phyloP scores from a whole-genome alignment of 208 protist species.

The Trypanosoma platydactyli region DNA sequence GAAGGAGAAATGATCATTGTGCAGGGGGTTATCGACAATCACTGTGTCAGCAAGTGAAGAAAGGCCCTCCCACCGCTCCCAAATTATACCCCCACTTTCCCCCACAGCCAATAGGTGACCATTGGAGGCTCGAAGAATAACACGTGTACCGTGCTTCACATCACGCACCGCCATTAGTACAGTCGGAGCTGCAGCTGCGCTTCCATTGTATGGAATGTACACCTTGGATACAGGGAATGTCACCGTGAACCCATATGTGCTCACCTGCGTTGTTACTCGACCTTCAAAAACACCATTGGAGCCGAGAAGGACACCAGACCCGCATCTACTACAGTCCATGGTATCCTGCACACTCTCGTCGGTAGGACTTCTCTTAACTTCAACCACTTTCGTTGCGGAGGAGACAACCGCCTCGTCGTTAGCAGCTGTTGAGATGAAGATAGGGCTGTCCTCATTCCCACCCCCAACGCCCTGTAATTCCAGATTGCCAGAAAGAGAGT shows the following conservation, averaged over 20 bases:
- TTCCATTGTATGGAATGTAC: conserved; percentile 8
- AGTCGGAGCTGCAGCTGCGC: conserved; percentile 3
- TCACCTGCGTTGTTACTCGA: conserved; percentile 12
- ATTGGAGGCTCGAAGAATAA: conserved; percentile 54
- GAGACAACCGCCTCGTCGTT: too few relatives aligned
- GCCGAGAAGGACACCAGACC: conserved; percentile 5
- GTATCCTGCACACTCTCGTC: not conserved
- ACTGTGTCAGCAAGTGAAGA: conserved; percentile 40
- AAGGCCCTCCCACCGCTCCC: conserved; percentile 76
- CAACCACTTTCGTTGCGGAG: not conserved
- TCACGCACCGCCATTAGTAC: conserved; percentile 21
- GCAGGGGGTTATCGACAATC: conserved; percentile 38
- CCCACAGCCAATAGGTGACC: conserved; percentile 63
- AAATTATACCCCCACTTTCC: conserved; percentile 39
- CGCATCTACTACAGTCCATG: conserved; percentile 14
- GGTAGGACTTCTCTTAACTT: not conserved
- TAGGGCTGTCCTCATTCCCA: too few relatives aligned
- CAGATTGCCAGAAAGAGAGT: conserved; percentile 17
- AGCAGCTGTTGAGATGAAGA: too few relatives aligned
- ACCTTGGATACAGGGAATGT: conserved; percentile 16
- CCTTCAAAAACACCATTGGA: conserved; percentile 14
- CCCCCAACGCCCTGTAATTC: not conserved
- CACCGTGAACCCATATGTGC: conserved; percentile 5
- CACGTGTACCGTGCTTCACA: conserved; percentile 24
- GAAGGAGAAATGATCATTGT: conserved; percentile 82